Conservation (phyloP, 352 stramenopile species). For the Elongisporangium prolatum region DNA sequence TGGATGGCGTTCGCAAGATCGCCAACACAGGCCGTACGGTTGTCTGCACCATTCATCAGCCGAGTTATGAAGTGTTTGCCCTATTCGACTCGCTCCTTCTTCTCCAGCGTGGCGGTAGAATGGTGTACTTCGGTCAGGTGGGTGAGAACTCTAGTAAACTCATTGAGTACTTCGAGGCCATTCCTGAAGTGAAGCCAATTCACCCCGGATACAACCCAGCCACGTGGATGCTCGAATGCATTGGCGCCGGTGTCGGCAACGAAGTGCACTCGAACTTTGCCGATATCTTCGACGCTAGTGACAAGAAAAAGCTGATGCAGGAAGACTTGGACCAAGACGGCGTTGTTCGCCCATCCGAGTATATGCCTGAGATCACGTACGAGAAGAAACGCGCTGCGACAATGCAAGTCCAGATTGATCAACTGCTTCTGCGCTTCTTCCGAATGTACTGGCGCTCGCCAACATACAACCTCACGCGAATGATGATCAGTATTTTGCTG, state of each 20-base stretch:
- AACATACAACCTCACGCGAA: conserved; percentile 80
- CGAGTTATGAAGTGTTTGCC: conserved; percentile 85
- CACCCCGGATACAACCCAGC: conserved; percentile 45
- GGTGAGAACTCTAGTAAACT: conserved; percentile 33
- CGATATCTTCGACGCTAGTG: conserved; percentile 29
- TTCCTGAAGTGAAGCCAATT: conserved; percentile 40
- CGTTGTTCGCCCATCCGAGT: conserved; percentile 22
- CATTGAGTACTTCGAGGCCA: conserved; percentile 48
- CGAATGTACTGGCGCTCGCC: conserved; percentile 85
- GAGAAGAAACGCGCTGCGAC: conserved; percentile 26
- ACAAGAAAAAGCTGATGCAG: conserved; percentile 27
- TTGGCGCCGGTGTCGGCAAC: conserved; percentile 17
- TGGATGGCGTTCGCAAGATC: conserved; percentile 87
- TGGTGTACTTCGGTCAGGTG: conserved; percentile 56
- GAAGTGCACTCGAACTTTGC: conserved; percentile 28
- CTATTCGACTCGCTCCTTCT: conserved; percentile 85
- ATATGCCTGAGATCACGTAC: conserved; percentile 36
- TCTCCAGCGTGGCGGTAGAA: conserved; percentile 47
- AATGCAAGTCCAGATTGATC: conserved; percentile 19
- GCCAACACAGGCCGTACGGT: conserved; percentile 72
- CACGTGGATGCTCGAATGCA: conserved; percentile 32
- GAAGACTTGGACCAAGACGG: conserved; percentile 38
- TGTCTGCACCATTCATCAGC: conserved; percentile 92
- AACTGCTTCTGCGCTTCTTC: conserved; percentile 52
- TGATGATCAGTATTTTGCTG: conserved; percentile 67